These are phyloP conservation scores for Cercospora sp. DNA, from an alignment of 2,329 filamentous ascomycete species.

Conservation along the genomic window DNA sequence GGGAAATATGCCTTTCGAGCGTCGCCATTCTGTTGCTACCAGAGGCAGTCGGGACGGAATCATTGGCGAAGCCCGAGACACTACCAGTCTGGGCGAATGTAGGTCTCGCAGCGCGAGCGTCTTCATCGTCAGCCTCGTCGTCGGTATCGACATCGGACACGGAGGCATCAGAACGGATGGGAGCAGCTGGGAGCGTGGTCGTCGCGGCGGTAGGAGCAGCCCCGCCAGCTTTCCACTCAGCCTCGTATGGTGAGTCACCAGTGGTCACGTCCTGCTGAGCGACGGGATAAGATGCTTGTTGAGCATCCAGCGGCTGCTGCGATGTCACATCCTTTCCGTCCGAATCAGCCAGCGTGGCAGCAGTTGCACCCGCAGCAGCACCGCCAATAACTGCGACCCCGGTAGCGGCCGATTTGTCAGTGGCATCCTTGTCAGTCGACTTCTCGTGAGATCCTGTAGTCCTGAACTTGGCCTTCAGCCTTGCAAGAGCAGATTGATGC, in stretches of 20 bases:
- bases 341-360: conserved; percentile 19
- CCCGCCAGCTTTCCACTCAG: conserved; percentile 6
- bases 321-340: conserved; percentile 8
- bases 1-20: conserved; percentile 38
- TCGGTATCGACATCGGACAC: neutral
- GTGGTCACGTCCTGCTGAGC: conserved; percentile 5
- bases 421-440: conserved; percentile 10
- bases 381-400: conserved; percentile 14
- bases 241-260: conserved; percentile 5
- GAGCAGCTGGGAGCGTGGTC: neutral
- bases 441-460: conserved; percentile 22
- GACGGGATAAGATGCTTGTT: conserved; percentile 17
- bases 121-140: conserved; percentile 10
- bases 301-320: conserved; percentile 10
- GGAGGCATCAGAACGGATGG: neutral
- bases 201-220: conserved; percentile 12
- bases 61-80: conserved; percentile 14
- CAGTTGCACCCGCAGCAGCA: conserved; percentile 19
- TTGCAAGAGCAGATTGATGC: conserved; percentile 27
- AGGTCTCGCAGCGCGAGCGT: conserved; percentile 8
- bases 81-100: conserved; percentile 22
- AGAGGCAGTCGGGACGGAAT: neutral
- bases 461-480: conserved; percentile 29
- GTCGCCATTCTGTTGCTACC: conserved; percentile 24
- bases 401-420: conserved; percentile 2